Base-by-base conservation (phyloP, 306 rosid genomes). In the Lagenaria siceraria region DNA sequence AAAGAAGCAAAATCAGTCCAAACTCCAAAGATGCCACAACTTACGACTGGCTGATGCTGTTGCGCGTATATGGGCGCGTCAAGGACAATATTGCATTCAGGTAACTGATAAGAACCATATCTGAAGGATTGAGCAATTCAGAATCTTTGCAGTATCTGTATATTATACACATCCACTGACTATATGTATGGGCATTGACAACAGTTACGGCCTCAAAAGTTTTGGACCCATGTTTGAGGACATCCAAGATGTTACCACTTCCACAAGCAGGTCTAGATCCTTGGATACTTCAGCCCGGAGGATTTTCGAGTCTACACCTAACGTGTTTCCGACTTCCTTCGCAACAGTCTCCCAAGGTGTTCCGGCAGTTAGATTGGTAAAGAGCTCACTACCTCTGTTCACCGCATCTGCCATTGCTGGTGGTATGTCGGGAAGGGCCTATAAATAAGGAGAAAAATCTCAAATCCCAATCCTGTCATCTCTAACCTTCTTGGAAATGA, bases 341-440 rank as follows among this genome's bases (percentile, higher is more conserved):
- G 97, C 98, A 76, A 92, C 93, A 0, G 89, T 80, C 81, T 95
- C 98, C 98, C 96, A 95, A 31, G 97, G 97, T 3, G 97, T 92
- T 74, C 98, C 98, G 7, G 70, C 82, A 0, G 95, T 79, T 24
- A 95, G 88, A 87, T 90, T 92, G 19, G 92, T 80, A 83, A 95
- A 82, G 81, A 95, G 81, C 86, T 90, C 97, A 2, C 97, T 90
- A 11, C 98, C 98, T 10, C 96, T 91, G 56, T 92, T 95, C 78
- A 95, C 97, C 43, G 98, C 98, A 82, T 95, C 87, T 2, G 92
- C 96, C 98, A 92, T 92, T 72, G 91, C 96, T 7, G 98, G 98
- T 21, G 98, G 97, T 78, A 95, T 90, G 81, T 95, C 97, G 42
- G 97, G 98, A 10, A 95, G 75, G 35, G 92, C 97, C 97, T 94